Evolutionary conservation across 495 filamentous ascomycete species (phyloP), one percentile per base, ranked within the genome.

Genomic region (Parmelia sp.): DNA sequence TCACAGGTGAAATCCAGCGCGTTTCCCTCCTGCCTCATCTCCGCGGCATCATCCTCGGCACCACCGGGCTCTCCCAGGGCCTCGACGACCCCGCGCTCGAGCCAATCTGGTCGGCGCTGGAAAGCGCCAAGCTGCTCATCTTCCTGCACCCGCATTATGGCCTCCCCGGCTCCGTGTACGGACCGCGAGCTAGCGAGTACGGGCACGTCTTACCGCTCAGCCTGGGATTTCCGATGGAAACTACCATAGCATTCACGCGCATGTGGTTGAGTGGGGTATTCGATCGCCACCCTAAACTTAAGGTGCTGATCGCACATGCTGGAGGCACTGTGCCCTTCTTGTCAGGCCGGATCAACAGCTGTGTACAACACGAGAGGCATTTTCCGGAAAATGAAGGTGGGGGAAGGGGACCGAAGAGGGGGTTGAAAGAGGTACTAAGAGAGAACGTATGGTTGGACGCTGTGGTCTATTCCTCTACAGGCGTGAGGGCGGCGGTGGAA

Each of bases 71-170:
- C 9, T 91, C 91, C 4, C 75, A 77, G 14, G 93, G 93, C 0
- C 80, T 97, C 10, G 93, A 97, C 73, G 92, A 97, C 74, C 80
- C 82, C 10, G 71, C 72, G 0, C 68, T 97, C 36, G 80, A 91
- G 31, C 82, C 85, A 0, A 80, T 97, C 35, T 91, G 89, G 77
- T 70, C 74, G 6, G 85, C 88, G 0, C 74, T 97, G 3, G 79
- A 90, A 55, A 80, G 84, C 42, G 81, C 82, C 0, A 71, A 79
- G 44, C 76, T 86, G 29, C 75, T 90, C 21, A 74, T 96, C 31
- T 97, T 97, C 75, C 75, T 97, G 21, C 93, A 97, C 74, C 93
- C 93, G 40, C 93, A 97, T 75, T 96, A 97, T 71, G 93, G 93
- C 4, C 80, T 97, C 0, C 92, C 90, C 0, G 79, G 80, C 58